Conservation (phyloP, 1,284 basidiomycete species). For the Fomitopsis pinicola region DNA sequence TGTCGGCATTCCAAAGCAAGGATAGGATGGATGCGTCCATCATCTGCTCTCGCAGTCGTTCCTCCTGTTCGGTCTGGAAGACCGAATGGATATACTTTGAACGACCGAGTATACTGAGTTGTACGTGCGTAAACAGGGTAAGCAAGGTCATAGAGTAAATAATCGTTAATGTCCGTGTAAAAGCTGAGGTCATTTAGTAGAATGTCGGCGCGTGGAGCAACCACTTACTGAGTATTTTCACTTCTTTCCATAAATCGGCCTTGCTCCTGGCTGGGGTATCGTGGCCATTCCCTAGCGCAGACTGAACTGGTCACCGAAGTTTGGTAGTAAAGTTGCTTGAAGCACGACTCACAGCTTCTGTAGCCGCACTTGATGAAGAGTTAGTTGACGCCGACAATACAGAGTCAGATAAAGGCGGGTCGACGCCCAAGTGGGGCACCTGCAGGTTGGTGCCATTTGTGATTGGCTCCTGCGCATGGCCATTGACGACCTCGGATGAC, state of each 20-base stretch:
- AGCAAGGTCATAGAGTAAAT: slow-evolving; percentile 82
- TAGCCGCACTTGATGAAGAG: not conserved
- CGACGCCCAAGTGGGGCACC: slow-evolving; percentile 5
- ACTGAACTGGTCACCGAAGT: slow-evolving; percentile 1
- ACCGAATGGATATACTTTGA: slow-evolving; percentile 76
- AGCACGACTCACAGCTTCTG: slow-evolving; percentile 3
- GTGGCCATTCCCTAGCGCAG: slow-evolving; percentile 6
- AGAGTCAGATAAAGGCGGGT: not conserved
- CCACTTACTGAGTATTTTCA: slow-evolving; percentile 70
- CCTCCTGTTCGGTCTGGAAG: slow-evolving; percentile 57
- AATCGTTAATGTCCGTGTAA: slow-evolving; percentile 82
- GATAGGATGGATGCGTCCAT: slow-evolving; percentile 37
- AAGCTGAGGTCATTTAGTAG: slow-evolving; percentile 42
- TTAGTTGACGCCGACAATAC: not conserved
- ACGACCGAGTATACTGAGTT: slow-evolving; percentile 82
- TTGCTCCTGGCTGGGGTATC: slow-evolving; percentile 39
- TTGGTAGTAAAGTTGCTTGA: not conserved
- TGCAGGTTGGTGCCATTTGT: not conserved
- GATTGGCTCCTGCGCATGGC: slow-evolving; percentile 6
- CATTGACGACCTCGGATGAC: slow-evolving; percentile 14
- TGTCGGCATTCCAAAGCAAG: slow-evolving; percentile 25
- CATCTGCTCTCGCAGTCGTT: slow-evolving; percentile 46
- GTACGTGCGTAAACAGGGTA: slow-evolving; percentile 76
- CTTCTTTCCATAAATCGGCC: slow-evolving; percentile 78
- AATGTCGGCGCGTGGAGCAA: not conserved